Percentiles rank a stretch among this genome's conserved stretches.
Evolutionary conservation across 306 rosid genomes (phyloP).

Genomic region (Quercus aquifolioides): DNA sequence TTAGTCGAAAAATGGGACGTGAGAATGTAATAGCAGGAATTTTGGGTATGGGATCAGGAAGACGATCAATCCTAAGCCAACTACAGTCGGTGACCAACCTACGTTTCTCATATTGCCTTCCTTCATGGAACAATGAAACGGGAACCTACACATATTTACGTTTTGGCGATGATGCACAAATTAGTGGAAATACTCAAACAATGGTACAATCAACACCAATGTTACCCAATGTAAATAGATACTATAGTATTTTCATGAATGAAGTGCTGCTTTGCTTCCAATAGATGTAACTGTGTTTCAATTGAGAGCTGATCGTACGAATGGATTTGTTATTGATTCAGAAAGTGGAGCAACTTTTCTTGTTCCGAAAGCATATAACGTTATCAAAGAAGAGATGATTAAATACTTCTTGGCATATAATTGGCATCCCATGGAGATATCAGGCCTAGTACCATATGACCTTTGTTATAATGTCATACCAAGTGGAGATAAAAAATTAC

Average conservation of each 20-base stretch:
- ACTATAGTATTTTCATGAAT: too few species aligned
- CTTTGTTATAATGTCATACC: neutral
- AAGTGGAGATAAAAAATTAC: neutral
- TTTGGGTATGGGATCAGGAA: neutral
- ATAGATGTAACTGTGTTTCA: too few species aligned
- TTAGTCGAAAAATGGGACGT: too few species aligned
- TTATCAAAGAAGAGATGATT: neutral
- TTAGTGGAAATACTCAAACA: neutral
- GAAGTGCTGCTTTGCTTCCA: too few species aligned
- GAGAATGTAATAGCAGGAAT: neutral
- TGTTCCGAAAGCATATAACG: too few species aligned
- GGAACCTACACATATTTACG: neutral
- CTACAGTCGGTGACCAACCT: too few species aligned
- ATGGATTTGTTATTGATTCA: too few species aligned
- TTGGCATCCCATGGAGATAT: neutral
- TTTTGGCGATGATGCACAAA: neutral
- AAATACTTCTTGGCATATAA: neutral
- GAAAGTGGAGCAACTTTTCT: too few species aligned
- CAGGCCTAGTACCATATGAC: neutral
- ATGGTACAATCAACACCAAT: neutral
- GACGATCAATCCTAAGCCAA: too few species aligned
- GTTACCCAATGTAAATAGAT: too few species aligned
- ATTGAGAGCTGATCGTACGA: too few species aligned
- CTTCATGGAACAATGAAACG: neutral
- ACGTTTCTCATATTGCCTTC: neutral